phyloP scores from a whole-genome alignment of 345 rosid species.

The Rhizophora mangle region DNA sequence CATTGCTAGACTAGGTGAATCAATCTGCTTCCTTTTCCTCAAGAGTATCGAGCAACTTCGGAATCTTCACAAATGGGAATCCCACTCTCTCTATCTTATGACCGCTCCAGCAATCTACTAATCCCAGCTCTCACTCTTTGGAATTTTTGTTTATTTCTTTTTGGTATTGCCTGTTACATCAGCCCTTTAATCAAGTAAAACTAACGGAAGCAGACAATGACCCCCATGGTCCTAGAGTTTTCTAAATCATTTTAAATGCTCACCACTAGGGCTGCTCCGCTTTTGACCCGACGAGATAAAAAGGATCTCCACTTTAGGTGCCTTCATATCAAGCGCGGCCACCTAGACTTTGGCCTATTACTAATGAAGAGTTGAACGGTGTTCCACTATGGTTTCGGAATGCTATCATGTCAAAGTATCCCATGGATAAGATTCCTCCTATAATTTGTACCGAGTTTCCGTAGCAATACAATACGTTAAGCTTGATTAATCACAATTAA shows the following conservation, averaged over 20 bases:
- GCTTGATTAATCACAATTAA: slow-evolving; percentile 11
- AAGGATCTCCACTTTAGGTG: slow-evolving; percentile 34
- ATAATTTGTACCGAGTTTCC: slow-evolving; percentile 11
- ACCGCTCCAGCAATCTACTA: slow-evolving; percentile 1
- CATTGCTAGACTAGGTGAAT: neutral
- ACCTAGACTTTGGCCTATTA: neutral
- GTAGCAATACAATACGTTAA: neutral
- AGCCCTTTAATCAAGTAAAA: neutral
- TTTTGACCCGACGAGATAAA: slow-evolving; percentile 23
- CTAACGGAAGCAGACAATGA: slow-evolving; percentile 15
- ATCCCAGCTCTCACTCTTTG: slow-evolving; percentile 5
- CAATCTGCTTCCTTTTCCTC: neutral
- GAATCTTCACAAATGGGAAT: slow-evolving; percentile 7
- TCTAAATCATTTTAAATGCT: slow-evolving; percentile 18
- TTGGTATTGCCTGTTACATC: neutral
- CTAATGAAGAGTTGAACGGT: neutral
- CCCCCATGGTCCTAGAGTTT: slow-evolving; percentile 13
- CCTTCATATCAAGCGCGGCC: slow-evolving; percentile 10
- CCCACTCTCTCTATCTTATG: slow-evolving; percentile 22
- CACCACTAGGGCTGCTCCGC: slow-evolving; percentile 8
- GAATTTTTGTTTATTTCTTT: neutral
- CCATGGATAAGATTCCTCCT: slow-evolving; percentile 6
- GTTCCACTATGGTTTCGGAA: neutral
- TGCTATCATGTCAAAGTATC: slow-evolving; percentile 4
- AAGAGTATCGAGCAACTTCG: neutral